phyloP scores from a whole-genome alignment of 495 filamentous ascomycete genomes.

The Penicillium manginii region DNA sequence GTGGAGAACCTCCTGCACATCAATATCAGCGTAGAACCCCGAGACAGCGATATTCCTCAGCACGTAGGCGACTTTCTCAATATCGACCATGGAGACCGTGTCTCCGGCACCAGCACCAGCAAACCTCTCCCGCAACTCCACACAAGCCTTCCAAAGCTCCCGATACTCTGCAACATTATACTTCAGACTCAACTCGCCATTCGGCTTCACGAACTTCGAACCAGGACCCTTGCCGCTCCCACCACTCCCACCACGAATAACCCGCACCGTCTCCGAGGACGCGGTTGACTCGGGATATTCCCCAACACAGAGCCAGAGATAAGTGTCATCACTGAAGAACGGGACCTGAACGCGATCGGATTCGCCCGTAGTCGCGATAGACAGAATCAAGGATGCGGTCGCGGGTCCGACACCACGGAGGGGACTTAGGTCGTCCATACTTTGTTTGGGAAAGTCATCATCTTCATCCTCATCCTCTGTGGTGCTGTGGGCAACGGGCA shows the following conservation, averaged over 20 bases:
- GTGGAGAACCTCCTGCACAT: background rate
- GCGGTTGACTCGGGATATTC: conserved; percentile 17
- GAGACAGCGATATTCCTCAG: conserved; percentile 39
- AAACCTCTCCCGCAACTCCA: conserved; percentile 51
- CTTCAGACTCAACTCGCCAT: conserved; percentile 57
- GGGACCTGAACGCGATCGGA: conserved; percentile 48
- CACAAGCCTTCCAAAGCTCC: conserved; percentile 50
- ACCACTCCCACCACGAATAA: background rate
- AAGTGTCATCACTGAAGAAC: conserved; percentile 80
- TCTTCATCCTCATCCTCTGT: too few relatives aligned
- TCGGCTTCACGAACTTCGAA: conserved; percentile 30
- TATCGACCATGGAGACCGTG: conserved; percentile 57
- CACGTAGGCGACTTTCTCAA: conserved; percentile 74
- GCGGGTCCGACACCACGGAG: conserved; percentile 73
- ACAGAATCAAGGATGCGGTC: conserved; percentile 72
- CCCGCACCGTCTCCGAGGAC: background rate
- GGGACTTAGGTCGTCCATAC: conserved; percentile 50
- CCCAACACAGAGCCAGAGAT: conserved; percentile 62
- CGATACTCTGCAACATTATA: conserved; percentile 70
- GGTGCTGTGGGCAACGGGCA: too few relatives aligned
- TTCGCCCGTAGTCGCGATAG: conserved; percentile 52
- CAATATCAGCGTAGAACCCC: conserved; percentile 16
- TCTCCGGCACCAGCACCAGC: conserved; percentile 4
- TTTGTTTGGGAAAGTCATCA: conserved; percentile 41
- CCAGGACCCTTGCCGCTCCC: background rate